Conservation (phyloP, 768 basidiomycete genomes). For the Tylopilus sp. region DNA sequence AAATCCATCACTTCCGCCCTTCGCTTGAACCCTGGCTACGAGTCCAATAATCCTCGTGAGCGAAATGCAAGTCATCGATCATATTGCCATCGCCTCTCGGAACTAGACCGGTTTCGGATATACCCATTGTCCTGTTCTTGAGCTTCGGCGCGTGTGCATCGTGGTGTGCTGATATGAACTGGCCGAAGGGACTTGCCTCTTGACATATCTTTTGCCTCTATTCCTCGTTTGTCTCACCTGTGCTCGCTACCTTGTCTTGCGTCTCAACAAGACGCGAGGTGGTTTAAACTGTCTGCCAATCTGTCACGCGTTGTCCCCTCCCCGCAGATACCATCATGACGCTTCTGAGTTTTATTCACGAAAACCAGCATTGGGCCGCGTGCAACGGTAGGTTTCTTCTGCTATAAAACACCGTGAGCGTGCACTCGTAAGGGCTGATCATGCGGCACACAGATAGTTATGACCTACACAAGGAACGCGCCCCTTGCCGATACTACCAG, state of each 20-base stretch:
- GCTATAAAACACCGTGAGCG: not conserved
- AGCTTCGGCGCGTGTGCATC: constrained; percentile 15
- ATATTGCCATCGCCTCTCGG: constrained; percentile 19
- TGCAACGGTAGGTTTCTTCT: constrained; percentile 15
- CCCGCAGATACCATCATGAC: constrained; percentile 2
- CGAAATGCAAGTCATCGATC: constrained; percentile 19
- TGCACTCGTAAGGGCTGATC: constrained; percentile 6
- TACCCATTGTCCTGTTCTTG: constrained; percentile 30
- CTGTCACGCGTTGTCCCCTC: not conserved
- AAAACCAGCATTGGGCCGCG: constrained; percentile 8
- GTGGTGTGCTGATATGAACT: constrained; percentile 19
- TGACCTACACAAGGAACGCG: constrained; percentile 9
- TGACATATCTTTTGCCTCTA: constrained; percentile 15
- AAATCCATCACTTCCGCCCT: constrained; percentile 13
- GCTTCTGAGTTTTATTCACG: constrained; percentile 11
- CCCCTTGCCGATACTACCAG: constrained; percentile 25
- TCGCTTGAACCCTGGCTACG: constrained; percentile 10
- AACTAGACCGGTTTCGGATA: constrained; percentile 37
- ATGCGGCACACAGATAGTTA: constrained; percentile 11
- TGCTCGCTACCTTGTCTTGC: constrained; percentile 36
- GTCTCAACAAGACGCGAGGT: constrained; percentile 26
- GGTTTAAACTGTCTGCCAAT: constrained; percentile 13
- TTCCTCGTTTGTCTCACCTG: constrained; percentile 21
- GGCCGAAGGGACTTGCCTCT: constrained; percentile 10
- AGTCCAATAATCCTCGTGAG: constrained; percentile 10